Evolutionary conservation across 2,329 filamentous ascomycete genomes (phyloP).

Genomic region (Fusarium sp.): DNA sequence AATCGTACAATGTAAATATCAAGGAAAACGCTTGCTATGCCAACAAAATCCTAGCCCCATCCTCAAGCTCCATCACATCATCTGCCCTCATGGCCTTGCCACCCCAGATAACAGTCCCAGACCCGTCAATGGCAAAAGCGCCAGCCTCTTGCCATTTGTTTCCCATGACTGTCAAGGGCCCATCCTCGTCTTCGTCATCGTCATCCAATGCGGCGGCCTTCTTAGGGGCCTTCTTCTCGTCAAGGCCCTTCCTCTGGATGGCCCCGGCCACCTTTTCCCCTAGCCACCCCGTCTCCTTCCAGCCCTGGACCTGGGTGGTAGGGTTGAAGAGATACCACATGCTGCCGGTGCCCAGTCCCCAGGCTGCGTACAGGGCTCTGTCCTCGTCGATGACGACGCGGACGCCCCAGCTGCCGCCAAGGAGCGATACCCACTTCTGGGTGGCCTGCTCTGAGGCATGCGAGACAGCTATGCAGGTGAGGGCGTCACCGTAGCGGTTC

Average conservation of each 20-base stretch:
- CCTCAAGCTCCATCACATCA: slow-evolving; percentile 67
- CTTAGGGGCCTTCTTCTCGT: slow-evolving; percentile 22
- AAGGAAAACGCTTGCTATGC: slow-evolving; percentile 20
- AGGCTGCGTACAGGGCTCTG: slow-evolving; percentile 68
- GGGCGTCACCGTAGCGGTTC: slow-evolving; percentile 60
- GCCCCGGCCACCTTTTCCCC: slow-evolving; percentile 62
- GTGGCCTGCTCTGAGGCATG: slow-evolving; percentile 69
- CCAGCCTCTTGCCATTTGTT: slow-evolving; percentile 69
- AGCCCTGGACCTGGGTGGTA: slow-evolving; percentile 63
- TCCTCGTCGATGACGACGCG: slow-evolving; percentile 68
- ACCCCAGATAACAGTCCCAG: slow-evolving; percentile 63
- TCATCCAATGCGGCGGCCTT: background rate
- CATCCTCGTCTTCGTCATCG: slow-evolving; percentile 48
- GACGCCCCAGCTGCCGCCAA: slow-evolving; percentile 69
- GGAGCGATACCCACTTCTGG: slow-evolving; percentile 66
- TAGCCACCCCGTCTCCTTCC: slow-evolving; percentile 67
- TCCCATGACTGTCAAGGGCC: slow-evolving; percentile 59
- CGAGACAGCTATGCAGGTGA: slow-evolving; percentile 69
- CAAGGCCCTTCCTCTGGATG: slow-evolving; percentile 53
- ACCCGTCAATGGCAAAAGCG: slow-evolving; percentile 63
- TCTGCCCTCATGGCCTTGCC: slow-evolving; percentile 61
- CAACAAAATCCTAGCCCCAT: slow-evolving; percentile 53
- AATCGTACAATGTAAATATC: background rate
- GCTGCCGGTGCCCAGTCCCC: slow-evolving; percentile 66
- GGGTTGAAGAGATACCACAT: slow-evolving; percentile 67